phyloP scores from a whole-genome alignment of 2,329 filamentous ascomycete genomes.

The Aureobasidium leucospermi region DNA sequence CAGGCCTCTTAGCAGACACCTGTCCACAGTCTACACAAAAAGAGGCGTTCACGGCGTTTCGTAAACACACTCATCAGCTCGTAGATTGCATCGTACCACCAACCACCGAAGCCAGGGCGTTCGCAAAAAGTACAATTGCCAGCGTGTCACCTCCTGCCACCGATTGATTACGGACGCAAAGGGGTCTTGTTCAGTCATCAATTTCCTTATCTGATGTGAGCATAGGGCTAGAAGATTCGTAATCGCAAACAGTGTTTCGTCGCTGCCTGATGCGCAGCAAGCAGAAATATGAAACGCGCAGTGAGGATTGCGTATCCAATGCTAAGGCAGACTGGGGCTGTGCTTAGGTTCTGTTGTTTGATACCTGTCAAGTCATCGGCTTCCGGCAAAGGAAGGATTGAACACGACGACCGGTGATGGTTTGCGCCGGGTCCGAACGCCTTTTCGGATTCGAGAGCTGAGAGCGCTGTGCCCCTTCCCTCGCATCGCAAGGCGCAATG shows the following conservation, averaged over 20 bases:
- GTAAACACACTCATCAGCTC: background rate
- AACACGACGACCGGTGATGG: background rate
- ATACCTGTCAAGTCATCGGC: background rate
- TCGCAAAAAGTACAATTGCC: background rate
- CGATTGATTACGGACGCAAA: background rate
- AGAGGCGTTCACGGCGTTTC: background rate
- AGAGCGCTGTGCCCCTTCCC: background rate
- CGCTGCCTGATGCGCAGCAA: background rate
- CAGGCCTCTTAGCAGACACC: background rate
- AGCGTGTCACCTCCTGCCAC: background rate
- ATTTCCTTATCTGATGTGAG: background rate
- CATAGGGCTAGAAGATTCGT: background rate
- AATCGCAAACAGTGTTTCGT: conserved; percentile 1
- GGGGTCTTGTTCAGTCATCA: background rate
- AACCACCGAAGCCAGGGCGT: background rate
- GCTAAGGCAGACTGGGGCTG: background rate
- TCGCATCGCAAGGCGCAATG: too few relatives aligned
- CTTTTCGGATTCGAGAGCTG: background rate
- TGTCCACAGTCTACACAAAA: background rate
- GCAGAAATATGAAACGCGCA: background rate
- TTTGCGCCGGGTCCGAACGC: background rate
- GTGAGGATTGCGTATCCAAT: background rate
- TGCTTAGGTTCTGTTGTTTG: background rate
- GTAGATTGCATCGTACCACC: background rate
- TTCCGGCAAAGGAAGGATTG: background rate